These are phyloP conservation scores for Diaporthe sp. DNA, from an alignment of 2,329 filamentous ascomycete species.

Conservation along the genomic window DNA sequence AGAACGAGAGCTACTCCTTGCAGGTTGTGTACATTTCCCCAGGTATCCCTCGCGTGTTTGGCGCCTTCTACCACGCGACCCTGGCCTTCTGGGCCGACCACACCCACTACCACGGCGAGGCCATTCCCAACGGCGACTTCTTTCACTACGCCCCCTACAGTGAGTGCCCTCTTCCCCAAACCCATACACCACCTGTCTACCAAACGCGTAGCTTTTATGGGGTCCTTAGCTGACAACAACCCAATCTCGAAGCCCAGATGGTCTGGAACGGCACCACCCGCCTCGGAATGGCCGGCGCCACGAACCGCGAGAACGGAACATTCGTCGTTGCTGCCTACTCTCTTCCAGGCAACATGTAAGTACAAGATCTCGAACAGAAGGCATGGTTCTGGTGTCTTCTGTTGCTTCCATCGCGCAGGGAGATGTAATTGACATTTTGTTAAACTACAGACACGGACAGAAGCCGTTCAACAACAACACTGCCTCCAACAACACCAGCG, in stretches of 20 bases:
- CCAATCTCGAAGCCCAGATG: slow-evolving; percentile 7
- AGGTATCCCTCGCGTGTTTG: background rate
- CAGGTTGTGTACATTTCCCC: background rate
- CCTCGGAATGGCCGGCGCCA: slow-evolving; percentile 5
- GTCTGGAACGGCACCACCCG: slow-evolving; percentile 1
- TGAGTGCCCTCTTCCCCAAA: background rate
- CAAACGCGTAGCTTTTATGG: fast-evolving
- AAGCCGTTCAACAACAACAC: slow-evolving; percentile 1
- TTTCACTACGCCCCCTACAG: background rate
- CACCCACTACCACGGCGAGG: slow-evolving; percentile 1
- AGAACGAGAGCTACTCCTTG: background rate
- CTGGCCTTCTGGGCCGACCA: slow-evolving; percentile 1
- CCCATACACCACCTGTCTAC: background rate
- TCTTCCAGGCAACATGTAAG: slow-evolving; percentile 9
- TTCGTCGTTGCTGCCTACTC: slow-evolving; percentile 27
- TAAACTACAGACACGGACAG: background rate
- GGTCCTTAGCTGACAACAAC: background rate
- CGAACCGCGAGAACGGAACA: slow-evolving; percentile 7
- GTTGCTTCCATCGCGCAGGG: background rate
- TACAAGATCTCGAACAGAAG: background rate
- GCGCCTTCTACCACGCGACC: background rate
- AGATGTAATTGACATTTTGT: background rate
- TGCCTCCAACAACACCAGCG: background rate
- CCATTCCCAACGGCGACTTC: slow-evolving; percentile 16
- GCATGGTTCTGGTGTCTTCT: too few species aligned